A percentile compares a stretch with the other conserved stretches of the same genome.
phyloP scores from a whole-genome alignment of 371 early-diverging fungal species.

The Syncephalastrum contaminatum region DNA sequence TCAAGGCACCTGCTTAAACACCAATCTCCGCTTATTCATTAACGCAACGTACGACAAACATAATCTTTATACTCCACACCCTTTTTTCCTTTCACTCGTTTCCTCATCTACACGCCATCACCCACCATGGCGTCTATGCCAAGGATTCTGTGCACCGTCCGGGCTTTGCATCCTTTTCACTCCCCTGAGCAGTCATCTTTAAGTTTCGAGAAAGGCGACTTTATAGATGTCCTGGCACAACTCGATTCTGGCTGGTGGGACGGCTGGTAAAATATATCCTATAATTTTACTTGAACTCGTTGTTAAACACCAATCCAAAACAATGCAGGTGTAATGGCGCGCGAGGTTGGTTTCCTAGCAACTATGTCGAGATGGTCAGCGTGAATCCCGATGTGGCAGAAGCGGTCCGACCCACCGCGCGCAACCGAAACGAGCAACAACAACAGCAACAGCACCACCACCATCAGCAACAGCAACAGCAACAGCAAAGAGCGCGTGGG shows the following conservation, averaged over 20 bases:
- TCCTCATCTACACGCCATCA: constrained; percentile 2
- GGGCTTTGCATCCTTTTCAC: constrained; percentile 78
- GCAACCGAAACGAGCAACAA: neutral
- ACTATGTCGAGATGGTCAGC: constrained; percentile 63
- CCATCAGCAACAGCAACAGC: no score
- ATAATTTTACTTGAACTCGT: neutral
- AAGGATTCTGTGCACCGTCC: constrained; percentile 36
- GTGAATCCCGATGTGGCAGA: constrained; percentile 16
- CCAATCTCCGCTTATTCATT: no score
- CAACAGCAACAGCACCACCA: no score
- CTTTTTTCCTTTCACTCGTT: constrained; percentile 2
- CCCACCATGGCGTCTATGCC: constrained; percentile 18
- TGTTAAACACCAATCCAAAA: neutral
- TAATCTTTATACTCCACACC: no score
- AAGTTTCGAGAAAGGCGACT: constrained; percentile 73
- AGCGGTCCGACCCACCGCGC: constrained; percentile 11
- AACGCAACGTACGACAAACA: no score
- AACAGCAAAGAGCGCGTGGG: no score
- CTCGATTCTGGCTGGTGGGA: constrained; percentile 95
- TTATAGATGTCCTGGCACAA: constrained; percentile 78
- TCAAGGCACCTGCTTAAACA: no score
- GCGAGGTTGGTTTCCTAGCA: constrained; percentile 89
- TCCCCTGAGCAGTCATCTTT: constrained; percentile 71
- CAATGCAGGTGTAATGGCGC: constrained; percentile 47
- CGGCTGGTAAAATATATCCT: constrained; percentile 46